Conservation (phyloP, 2,329 filamentous ascomycete genomes). For the Hortaea sp. region DNA sequence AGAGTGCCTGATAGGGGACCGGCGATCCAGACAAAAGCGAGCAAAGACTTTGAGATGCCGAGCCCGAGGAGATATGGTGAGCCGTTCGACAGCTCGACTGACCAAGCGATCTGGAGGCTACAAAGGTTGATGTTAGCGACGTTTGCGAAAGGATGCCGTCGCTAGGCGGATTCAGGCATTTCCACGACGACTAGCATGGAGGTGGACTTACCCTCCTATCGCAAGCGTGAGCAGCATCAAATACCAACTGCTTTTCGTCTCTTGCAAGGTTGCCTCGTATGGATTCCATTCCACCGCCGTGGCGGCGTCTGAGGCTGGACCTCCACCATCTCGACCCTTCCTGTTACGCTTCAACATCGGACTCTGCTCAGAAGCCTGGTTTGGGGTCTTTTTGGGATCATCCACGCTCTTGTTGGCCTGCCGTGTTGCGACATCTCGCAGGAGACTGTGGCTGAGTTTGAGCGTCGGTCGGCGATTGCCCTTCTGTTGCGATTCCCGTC, state of each 20-base stretch:
- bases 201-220: slow-evolving; percentile 54
- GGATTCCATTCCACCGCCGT: not conserved
- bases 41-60: slow-evolving; percentile 42
- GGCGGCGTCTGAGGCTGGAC: slow-evolving; percentile 5
- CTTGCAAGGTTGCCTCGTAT: slow-evolving; percentile 6
- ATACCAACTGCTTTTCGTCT: slow-evolving; percentile 70
- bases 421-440: not conserved
- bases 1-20: slow-evolving; percentile 44
- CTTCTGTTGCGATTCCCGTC: too few relatives aligned
- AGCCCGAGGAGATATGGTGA: slow-evolving; percentile 52
- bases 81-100: slow-evolving; percentile 86
- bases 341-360: slow-evolving; percentile 17
- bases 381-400: slow-evolving; percentile 9
- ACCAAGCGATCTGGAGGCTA: slow-evolving; percentile 86
- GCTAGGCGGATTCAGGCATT: not conserved
- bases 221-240: slow-evolving; percentile 76
- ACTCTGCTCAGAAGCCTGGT: slow-evolving; percentile 20
- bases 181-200: not conserved
- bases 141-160: not conserved
- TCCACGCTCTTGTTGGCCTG: slow-evolving; percentile 3
- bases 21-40: slow-evolving; percentile 47
- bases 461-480: too few relatives aligned
- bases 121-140: not conserved
- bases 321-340: slow-evolving; percentile 12
- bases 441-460: too few relatives aligned